Evolutionary conservation across 768 basidiomycete species (phyloP), one percentile per base, ranked within the genome.

Genomic region (Ramaria sp.): DNA sequence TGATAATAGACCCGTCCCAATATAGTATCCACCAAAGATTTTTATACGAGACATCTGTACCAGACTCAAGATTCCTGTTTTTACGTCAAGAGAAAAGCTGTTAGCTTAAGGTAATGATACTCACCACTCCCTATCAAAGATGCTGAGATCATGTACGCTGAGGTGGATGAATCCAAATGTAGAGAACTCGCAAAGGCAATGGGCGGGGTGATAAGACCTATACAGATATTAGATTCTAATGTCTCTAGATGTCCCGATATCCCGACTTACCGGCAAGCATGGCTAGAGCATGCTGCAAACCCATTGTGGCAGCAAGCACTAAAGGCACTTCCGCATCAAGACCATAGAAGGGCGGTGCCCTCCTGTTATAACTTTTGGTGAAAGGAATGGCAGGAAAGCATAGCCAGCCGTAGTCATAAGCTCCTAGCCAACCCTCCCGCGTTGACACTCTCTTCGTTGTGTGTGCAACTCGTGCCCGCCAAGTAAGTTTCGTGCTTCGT

Each of bases 61-160:
- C 24, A 85, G 67, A 63, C 84, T 86, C 28, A 88, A 62, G 28
- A 88, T 83, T 0, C 85, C 85, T 86, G 50, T n/a, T 28, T 8
- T 36, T 39, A 7, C n/a, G n/a, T 30, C 27, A 43, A 53, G n/a
- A 18, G 24, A 34, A 41, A 13, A 18, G 2, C 38, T 15, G 18
- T 37, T 10, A 34, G 2, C 9, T 12, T 16, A n/a, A 15, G 48
- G 3, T 42, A 28, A 38, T 34, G 6, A 4, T 12, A 70, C 79
- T 22, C 54, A 83, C 84, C 84, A 61, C 81, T 85, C n/a, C 82
- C 78, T 61, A 89, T 89, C 49, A 91, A 71, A 1, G 82, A 83
- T 0, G 88, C 81, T 7, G 86, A 88, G 59, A 91, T 78, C 82
- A 90, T 79, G 63, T 90, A 92, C 0, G 83, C 71, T 10, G 82